Evolutionary conservation across 164 flowering plant species (phyloP), one percentile per base, ranked within the genome.

Genomic region (Chloranthus sessilifolius): DNA sequence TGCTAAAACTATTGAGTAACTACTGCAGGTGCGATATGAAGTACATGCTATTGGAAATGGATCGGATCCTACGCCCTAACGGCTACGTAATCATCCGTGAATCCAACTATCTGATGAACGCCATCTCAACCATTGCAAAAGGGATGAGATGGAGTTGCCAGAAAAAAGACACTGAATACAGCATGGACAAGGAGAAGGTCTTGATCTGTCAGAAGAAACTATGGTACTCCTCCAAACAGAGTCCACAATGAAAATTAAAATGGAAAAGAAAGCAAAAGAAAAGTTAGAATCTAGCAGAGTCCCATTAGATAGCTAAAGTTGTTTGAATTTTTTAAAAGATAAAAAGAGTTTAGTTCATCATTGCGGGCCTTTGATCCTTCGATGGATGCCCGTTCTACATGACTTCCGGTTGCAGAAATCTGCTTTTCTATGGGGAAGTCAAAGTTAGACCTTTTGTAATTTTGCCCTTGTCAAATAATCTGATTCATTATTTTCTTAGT

Each of bases 131-230:
- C 36, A 67, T 79, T 21, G 89, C 83, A 26, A 81, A 84, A 59
- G 95, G 83, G 7, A 74, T 87, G 91, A 84, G 68, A 64, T 90
- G 97, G 95, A 61, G 67, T 16, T 90, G 97, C 69, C 84, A 82
- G 3, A 75, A 84, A 53, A 85, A 90, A 59, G 74, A 75, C 33
- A 87, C 91, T 0, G 91, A 87, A 58, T 80, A 80, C 17, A 71
- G 62, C 9, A 56, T 64, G 1, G 87, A 82, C 44, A 81, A 78
- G 30, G 95, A 82, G 69, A 87, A 82, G 68, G 53, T 90, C 39
- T 55, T 87, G 58, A 68, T 90, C 55, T 90, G 95, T 69, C 94
- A 84, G 74, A 90, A 90, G 75, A 84, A 81, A 39, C 82, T 86
- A 49, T 90, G 88, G 95, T 84, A 82, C 61, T 71, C 95, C 15